Evolutionary conservation across 805 yeast species (phyloP), one percentile per base, ranked within the genome.

Genomic region (Teunomyces lycoperdinae): DNA sequence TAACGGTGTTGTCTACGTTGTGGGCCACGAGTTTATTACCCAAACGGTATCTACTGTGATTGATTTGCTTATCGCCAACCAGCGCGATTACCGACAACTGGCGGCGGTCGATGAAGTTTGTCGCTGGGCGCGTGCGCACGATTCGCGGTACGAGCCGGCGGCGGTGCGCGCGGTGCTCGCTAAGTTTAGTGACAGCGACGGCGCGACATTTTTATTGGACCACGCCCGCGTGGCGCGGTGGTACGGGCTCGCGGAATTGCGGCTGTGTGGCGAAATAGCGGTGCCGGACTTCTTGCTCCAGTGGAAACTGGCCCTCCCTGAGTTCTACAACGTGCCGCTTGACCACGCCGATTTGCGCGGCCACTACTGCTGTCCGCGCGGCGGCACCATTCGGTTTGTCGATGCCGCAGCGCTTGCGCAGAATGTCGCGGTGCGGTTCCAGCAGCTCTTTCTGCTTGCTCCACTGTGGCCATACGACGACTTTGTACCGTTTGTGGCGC

Each of bases 281-380:
- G 44, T 67, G 0, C 78, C 79, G 35, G 89, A 85, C 49, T 80
- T 89, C 57, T 57, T 83, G 50, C 73, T 86, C 43, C 76, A 77
- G 45, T 80, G 91, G 83, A 80, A 82, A 55, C 70, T 83, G 1
- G 67, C 76, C 5, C 71, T 87, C 36, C 91, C 94, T 2, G 77
- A 81, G 7, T 77, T 80, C 62, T 77, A 81, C 68, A 81, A 78
- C 43, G 77, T 84, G 36, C 77, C 84, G 14, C 70, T 87, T 11
- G 84, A 82, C 48, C 52, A 86, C 11, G 60, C 66, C 3, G 64
- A 79, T 52, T 68, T 89, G 14, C 57, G 66, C 28, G 96, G 95
- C 0, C 56, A 74, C 56, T 85, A 66, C 58, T 20, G 77, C 71
- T 33, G 68, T 74, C 16, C 84, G 86, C 4, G 51, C 2, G 63